Percentiles rank a stretch among this genome's conserved stretches.
Conservation (phyloP, 306 rosid species). For the Purshia tridentata region DNA sequence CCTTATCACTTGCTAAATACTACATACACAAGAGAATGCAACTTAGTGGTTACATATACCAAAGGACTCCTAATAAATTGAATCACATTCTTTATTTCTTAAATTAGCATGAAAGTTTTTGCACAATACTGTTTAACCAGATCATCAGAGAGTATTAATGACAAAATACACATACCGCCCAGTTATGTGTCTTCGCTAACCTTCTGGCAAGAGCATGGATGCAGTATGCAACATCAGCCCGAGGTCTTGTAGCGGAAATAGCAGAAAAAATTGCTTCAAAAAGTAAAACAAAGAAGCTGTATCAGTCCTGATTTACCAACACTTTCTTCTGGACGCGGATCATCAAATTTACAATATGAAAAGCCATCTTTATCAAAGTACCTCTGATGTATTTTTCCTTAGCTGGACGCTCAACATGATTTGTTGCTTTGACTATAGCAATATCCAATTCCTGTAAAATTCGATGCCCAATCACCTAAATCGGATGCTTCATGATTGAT, state of each 20-base stretch:
- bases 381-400: slow-evolving; percentile 93
- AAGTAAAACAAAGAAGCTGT: slow-evolving; percentile 27
- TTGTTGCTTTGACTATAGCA: slow-evolving; percentile 89
- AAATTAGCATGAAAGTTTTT: too few species aligned
- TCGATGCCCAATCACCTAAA: slow-evolving; percentile 22
- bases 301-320: slow-evolving; percentile 24
- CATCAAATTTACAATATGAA: not conserved
- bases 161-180: slow-evolving; percentile 75
- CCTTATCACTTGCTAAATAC: not conserved
- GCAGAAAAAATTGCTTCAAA: slow-evolving; percentile 90
- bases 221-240: slow-evolving; percentile 99
- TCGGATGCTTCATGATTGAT: slow-evolving; percentile 6
- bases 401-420: slow-evolving; percentile 91
- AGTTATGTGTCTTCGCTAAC: slow-evolving; percentile 89
- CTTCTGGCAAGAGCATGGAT: slow-evolving; percentile 94
- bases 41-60: not conserved
- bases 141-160: not conserved
- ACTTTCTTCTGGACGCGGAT: slow-evolving; percentile 24
- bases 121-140: too few species aligned
- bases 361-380: slow-evolving; percentile 19
- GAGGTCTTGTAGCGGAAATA: slow-evolving; percentile 94
- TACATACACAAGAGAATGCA: not conserved
- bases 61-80: too few species aligned
- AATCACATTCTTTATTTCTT: too few species aligned
- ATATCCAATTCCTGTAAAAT: slow-evolving; percentile 86